Conservation (phyloP, 2,329 filamentous ascomycete genomes). For the Colletotrichum plurivorum region DNA sequence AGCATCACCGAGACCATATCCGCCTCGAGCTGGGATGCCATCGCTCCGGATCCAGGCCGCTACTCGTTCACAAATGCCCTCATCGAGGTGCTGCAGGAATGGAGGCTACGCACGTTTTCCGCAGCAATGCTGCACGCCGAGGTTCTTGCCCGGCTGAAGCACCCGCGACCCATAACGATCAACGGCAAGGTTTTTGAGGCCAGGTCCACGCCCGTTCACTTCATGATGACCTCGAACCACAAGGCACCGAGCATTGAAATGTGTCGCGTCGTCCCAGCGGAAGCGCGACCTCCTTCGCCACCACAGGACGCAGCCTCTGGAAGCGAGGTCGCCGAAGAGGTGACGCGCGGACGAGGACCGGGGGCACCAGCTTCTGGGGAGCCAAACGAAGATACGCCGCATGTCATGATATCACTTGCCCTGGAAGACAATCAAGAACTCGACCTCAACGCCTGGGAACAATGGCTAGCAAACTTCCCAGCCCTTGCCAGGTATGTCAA, state of each 20-base stretch:
- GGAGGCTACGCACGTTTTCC: constrained; percentile 68
- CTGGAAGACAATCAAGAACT: constrained; percentile 70
- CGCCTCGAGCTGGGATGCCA: constrained; percentile 73
- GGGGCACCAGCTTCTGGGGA: constrained; percentile 47
- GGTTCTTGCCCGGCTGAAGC: constrained; percentile 71
- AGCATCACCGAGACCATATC: constrained; percentile 75
- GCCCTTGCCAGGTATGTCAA: constrained; percentile 72
- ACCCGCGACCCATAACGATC: constrained; percentile 69
- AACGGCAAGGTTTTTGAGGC: constrained; percentile 72
- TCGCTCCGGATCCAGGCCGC: constrained; percentile 70
- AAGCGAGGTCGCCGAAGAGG: constrained; percentile 12
- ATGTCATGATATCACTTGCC: constrained; percentile 73
- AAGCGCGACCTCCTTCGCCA: constrained; percentile 54
- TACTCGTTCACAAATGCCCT: constrained; percentile 73
- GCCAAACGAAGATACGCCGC: constrained; percentile 69
- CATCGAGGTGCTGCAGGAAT: constrained; percentile 72
- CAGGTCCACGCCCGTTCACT: constrained; percentile 72
- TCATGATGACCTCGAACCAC: constrained; percentile 75
- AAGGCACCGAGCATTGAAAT: constrained; percentile 71
- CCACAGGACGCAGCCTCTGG: constrained; percentile 45
- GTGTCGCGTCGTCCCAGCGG: constrained; percentile 54
- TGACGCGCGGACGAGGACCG: constrained; percentile 29
- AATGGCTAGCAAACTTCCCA: constrained; percentile 69
- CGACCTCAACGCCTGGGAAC: constrained; percentile 72
- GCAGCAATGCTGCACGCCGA: constrained; percentile 74